Base-by-base conservation (phyloP, 2,329 filamentous ascomycete species). In the Anisogramma anomala region DNA sequence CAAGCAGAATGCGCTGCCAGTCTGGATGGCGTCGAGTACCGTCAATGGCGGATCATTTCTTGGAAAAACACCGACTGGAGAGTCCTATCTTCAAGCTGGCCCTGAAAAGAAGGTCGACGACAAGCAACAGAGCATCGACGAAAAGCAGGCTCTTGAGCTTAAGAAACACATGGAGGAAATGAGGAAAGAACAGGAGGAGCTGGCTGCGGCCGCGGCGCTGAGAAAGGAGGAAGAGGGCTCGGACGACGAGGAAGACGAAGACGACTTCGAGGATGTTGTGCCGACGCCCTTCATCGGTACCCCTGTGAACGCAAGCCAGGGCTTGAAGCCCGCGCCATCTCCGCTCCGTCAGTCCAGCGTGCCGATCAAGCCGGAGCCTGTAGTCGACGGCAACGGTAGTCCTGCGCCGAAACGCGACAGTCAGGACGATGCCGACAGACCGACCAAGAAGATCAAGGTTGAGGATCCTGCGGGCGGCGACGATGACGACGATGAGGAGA, bases 1-100 rank as follows among this genome's bases (percentile, higher is more conserved):
- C 2, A 66, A 69, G 50, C 77, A 84, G 54, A 86, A 86, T 54
- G 77, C 75, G 6, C 60, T 86, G 46, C 82, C 82, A 2, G 63
- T 69, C 7, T 85, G 82, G 79, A 82, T 84, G 62, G 74, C 77
- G 1, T 73, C 79, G 42, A 82, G 78, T 48, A 84, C 80, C 2
- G 72, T 84, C 35, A 77, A 69, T 4, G 75, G 76, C 37, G 69
- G 77, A 44, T 71, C 73, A n/a, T 82, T 74, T 56, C 50, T 58
- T 17, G 56, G 62, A 5, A 23, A 23, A 19, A 66, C 65, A 33
- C 53, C 58, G 22, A 54, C 54, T 6, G 49, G 48, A n/a, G 48
- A 53, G 13, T 37, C 41, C 9, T 38, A 52, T n/a, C 38, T 41
- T 3, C 59, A 64, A 45, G 64, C 67, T 20, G 62, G 65, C 1